Evolutionary conservation across 805 yeast genomes (phyloP), one percentile per base, ranked within the genome.

Genomic region (Huiozyma sinensis): DNA sequence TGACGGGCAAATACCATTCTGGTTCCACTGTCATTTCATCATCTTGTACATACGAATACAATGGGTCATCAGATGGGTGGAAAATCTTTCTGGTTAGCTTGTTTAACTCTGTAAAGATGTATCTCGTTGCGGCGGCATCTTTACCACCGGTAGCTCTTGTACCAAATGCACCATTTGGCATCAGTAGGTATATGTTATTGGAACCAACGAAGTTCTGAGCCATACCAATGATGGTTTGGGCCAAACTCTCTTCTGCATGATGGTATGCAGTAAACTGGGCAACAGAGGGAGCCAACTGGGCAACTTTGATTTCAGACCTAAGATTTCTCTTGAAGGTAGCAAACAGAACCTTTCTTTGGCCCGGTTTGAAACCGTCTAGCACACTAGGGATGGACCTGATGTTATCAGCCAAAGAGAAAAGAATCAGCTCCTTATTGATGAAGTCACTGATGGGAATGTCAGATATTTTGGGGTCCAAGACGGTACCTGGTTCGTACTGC

Each of bases 41-140:
- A 60, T 89, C 98, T 58, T 86, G 88, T 46, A 87, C 69, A 61
- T 90, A 90, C 0, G 71, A 74, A 53, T 81, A 77, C 40, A 92
- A 65, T 1, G 89, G 81, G 54, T 81, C 83, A 64, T 92, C 98
- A 39, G 79, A 71, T 0, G 84, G 77, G 52, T 84, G 80, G 64
- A 90, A 88, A 6, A 90, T 74, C 44, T 70, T 77, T 45, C 83
- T 71, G 0, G 97, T 84, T 41, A 92, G 71, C 32, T 81, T 78
- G 44, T 76, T 77, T 50, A 92, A 67, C 56, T 85, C 88, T 0
- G 98, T 92, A 63, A 76, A 85, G 61, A 92, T 89, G 70, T 92
- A 92, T 75, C 98, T 89, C 39, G 96, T 81, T 28, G 97, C 97
- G n/a, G 97, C 84, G 11, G 89, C 92, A 70, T 92, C 98, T 63